Evolutionary conservation across 345 rosid species (phyloP), one percentile per base, ranked within the genome.

Genomic region (Heritiera littoralis): DNA sequence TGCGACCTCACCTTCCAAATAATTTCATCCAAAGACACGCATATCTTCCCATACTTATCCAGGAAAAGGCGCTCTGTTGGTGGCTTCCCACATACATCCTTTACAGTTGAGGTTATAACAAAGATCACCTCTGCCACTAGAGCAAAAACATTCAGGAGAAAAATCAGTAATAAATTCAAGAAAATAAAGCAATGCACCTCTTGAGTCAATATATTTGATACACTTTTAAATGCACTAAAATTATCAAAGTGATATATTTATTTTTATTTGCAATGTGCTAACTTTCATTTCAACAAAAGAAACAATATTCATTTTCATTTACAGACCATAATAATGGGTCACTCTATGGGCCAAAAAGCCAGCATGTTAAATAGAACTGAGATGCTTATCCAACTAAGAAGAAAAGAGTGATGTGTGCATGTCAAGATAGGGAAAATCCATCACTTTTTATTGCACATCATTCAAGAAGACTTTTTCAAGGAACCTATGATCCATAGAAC

Each of bases 51-150:
- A 5, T 96, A 96, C 84, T 96, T 94, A 80, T 96, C 99, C 61
- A 96, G 87, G 87, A 94, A 96, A 81, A 94, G 87, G 38, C 99
- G 90, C 84, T 94, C 97, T 0, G 98, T 92, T 28, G 99, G 99
- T 69, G 91, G 91, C 86, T 96, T 96, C 86, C 97, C 97, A 52
- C 98, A 96, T 45, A 89, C 90, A 75, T 96, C 98, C 86, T 94
- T 96, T 49, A 96, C 91, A 55, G 97, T 89, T 43, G 95, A 88
- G 3, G 98, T 94, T 61, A 96, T 90, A 76, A 91, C 91, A 71
- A 89, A 94, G 80, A 96, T 92, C 75, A 89, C 93, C 88, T 96
- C 99, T 49, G 98, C 87, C 92, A 96, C 98, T 96, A 23, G 13
- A 84, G 23, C 41, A 75, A 72, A 67, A 51, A 46, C 23, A 40